Evolutionary conservation across 768 basidiomycete species (phyloP), one percentile per base, ranked within the genome.

Genomic region (Clitopilus hobsonii): DNA sequence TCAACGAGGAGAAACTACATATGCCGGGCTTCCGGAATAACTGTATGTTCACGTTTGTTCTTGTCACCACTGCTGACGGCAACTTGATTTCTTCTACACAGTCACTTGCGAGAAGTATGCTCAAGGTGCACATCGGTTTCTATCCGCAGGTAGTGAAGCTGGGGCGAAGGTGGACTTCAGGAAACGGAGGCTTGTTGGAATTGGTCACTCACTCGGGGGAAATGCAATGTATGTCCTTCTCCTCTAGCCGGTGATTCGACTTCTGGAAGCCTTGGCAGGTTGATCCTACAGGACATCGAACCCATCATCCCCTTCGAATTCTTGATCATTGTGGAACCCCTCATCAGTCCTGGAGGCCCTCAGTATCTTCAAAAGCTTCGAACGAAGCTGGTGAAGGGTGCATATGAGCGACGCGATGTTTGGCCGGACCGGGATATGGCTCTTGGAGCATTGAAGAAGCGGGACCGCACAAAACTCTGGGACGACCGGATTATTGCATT

Each of bases 121-220:
- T 0, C 66, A 74, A 58, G 82, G 81, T 5, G 78, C 74, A 10
- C 78, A 84, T 58, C 77, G 75, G 29, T 86, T 88, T 63, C 73
- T 87, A 29, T 69, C 70, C 3, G 70, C 68, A 3, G 76, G 72
- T 4, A 69, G 72, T 5, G 61, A 67, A 23, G 61, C 73, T 55
- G 73, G 71, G 18, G 73, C 71, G 7, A 60, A 64, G 7, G 70
- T 81, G 27, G 73, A 84, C 55, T 86, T 86, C 65, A 61, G 64
- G 24, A 66, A 61, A 20, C 68, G 82, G 56, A 80, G 74, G 41
- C 67, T 89, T 2, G 73, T 87, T 30, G 86, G 85, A 2, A 75
- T 89, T 16, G 86, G 85, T 0, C 86, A 89, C 64, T 87, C 86
- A 1, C 68, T 89, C 18, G 86, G 86, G 13, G 86, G 79, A 32